Conservation (phyloP, 2,329 filamentous ascomycete genomes). For the Thelonectria rubi region DNA sequence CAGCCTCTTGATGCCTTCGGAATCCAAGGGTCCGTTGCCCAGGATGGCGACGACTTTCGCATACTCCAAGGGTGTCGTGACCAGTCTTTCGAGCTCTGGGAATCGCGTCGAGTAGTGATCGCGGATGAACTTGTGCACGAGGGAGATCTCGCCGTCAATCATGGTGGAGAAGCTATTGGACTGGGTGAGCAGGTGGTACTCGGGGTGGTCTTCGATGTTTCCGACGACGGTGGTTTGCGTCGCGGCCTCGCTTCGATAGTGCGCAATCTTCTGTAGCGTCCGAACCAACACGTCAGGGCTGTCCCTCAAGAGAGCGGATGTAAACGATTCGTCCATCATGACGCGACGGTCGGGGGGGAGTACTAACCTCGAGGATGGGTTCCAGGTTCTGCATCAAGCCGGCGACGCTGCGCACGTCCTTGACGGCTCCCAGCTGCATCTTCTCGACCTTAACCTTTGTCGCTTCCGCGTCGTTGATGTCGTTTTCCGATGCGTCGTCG, state of each 20-base stretch:
- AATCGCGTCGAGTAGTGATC: slow-evolving; percentile 96
- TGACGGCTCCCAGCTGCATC: slow-evolving; percentile 77
- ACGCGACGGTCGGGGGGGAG: slow-evolving; percentile 34
- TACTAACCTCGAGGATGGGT: slow-evolving; percentile 82
- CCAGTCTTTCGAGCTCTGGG: slow-evolving; percentile 88
- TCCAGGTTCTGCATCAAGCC: slow-evolving; percentile 83
- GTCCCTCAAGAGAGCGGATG: slow-evolving; percentile 63
- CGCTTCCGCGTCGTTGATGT: slow-evolving; percentile 70
- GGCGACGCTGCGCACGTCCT: slow-evolving; percentile 82
- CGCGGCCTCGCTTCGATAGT: slow-evolving; percentile 76
- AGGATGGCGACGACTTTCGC: slow-evolving; percentile 94
- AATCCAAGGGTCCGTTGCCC: slow-evolving; percentile 88
- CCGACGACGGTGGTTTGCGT: slow-evolving; percentile 74
- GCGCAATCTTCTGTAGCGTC: slow-evolving; percentile 76
- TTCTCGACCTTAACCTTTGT: slow-evolving; percentile 83
- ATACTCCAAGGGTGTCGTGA: slow-evolving; percentile 93
- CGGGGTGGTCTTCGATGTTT: slow-evolving; percentile 90
- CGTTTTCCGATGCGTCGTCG: slow-evolving; percentile 51
- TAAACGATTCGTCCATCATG: slow-evolving; percentile 62
- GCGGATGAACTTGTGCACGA: slow-evolving; percentile 95
- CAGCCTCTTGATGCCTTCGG: slow-evolving; percentile 80
- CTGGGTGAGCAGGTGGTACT: slow-evolving; percentile 87
- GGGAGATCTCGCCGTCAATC: slow-evolving; percentile 90
- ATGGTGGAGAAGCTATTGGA: slow-evolving; percentile 90
- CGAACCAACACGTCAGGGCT: slow-evolving; percentile 73